Percentiles rank a stretch among this genome's conserved stretches.
phyloP scores from a whole-genome alignment of 2,329 filamentous ascomycete species.

The Colletotrichum sp. region DNA sequence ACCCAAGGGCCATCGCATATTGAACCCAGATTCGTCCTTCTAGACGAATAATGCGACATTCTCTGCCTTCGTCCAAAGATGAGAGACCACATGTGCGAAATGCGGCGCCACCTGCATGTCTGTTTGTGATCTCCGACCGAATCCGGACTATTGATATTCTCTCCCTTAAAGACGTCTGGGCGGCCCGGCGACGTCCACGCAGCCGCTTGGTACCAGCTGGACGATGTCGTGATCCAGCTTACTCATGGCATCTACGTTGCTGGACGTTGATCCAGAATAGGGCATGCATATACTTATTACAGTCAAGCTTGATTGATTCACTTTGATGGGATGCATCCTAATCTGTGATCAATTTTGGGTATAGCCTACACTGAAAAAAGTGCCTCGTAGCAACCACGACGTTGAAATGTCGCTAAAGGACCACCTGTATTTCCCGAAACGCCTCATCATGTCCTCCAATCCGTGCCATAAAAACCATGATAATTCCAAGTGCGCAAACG shows the following conservation, averaged over 20 bases:
- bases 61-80: not conserved
- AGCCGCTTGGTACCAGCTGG: not conserved
- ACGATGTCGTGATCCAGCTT: not conserved
- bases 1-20: not conserved
- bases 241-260: not conserved
- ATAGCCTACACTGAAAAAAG: not conserved
- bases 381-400: not conserved
- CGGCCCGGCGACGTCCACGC: not conserved
- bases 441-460: not conserved
- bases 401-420: not conserved
- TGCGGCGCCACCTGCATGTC: conserved; percentile 1
- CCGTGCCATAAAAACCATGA: not conserved
- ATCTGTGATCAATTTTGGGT: conserved; percentile 10
- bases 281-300: not conserved
- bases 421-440: not conserved
- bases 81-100: not conserved
- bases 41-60: not conserved
- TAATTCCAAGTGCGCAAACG: not conserved
- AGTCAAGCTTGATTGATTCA: not conserved
- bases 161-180: not conserved
- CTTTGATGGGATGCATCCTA: not conserved
- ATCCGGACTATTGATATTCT: not conserved
- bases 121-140: not conserved
- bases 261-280: not conserved
- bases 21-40: not conserved